Evolutionary conservation across 768 basidiomycete species (phyloP).

Genomic region (Termitomyces sp.): DNA sequence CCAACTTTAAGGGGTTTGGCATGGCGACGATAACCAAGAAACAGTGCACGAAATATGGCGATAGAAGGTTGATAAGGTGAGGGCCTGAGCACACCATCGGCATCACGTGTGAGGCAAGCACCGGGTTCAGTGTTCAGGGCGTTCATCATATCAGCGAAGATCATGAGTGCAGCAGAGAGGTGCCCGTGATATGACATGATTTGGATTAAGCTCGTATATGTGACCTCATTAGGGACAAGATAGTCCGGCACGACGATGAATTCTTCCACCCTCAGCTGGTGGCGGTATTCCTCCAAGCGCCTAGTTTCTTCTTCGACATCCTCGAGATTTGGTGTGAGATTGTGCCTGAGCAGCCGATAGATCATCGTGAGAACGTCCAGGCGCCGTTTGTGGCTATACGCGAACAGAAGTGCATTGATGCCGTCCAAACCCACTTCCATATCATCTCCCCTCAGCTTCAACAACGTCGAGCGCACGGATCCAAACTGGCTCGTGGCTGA

Average conservation of each 20-base stretch:
- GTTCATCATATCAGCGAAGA: slow-evolving; percentile 66
- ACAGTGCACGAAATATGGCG: slow-evolving; percentile 62
- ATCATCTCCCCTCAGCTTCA: slow-evolving; percentile 43
- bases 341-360: slow-evolving; percentile 59
- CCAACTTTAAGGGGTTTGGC: slow-evolving; percentile 25
- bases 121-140: slow-evolving; percentile 33
- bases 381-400: slow-evolving; percentile 47
- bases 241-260: slow-evolving; percentile 35
- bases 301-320: slow-evolving; percentile 22
- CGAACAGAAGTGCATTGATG: slow-evolving; percentile 67
- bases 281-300: slow-evolving; percentile 22
- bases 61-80: slow-evolving; percentile 36
- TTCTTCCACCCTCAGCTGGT: slow-evolving; percentile 36
- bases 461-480: slow-evolving; percentile 51
- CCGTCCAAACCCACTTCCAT: slow-evolving; percentile 57
- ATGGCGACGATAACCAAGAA: slow-evolving; percentile 68
- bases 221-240: slow-evolving; percentile 55
- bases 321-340: slow-evolving; percentile 31
- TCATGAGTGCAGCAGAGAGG: slow-evolving; percentile 44
- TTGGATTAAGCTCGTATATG: slow-evolving; percentile 68
- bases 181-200: slow-evolving; percentile 66
- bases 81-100: slow-evolving; percentile 20
- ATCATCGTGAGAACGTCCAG: slow-evolving; percentile 53
- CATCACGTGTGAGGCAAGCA: slow-evolving; percentile 20
- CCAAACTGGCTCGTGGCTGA: slow-evolving; percentile 37